Evolutionary conservation across 805 yeast species (phyloP), one percentile per base, ranked within the genome.

Genomic region (Candida dajiaensis): DNA sequence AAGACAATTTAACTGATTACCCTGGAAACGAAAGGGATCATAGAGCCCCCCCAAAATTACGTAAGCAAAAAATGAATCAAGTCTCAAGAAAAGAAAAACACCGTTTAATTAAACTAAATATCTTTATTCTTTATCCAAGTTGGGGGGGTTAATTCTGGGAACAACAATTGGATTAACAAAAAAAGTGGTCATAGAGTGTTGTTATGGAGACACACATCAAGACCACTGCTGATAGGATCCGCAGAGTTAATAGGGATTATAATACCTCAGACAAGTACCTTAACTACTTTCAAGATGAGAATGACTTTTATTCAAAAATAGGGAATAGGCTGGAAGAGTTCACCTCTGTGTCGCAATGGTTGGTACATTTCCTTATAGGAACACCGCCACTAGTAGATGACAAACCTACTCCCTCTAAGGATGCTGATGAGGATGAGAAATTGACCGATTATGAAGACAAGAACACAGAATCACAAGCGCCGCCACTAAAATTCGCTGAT

Each of bases 321-420:
- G 49, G 35, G 10, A 52, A 50, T 41, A 50, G 44, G 45, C 22
- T 44, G 6, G 58, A 55, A 19, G 56, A 52, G 10, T 43, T 55
- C 29, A 11, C 50, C 19, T 48, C 53, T 10, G 50, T 49, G 6
- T 45, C 56, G 2, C 49, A 41, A 20, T 51, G 25, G 20, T 38
- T 55, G 33, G 38, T 47, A 18, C 47, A 44, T 12, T 53, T 53
- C 25, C 42, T 55, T 6, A 46, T 43, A 2, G 44, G 46, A 4
- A 49, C 50, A 9, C 56, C 57, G 4, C 54, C 56, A 9, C 46
- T 47, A 18, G 40, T 28, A 11, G 28, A 33, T 9, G 16, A 6
- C 4, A 3, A 37, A n/a, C n/a, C n/a, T 4, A 21, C 43, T 18
- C 23, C 20, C 21, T 31, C n/a, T 13, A 31, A 25, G 15, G 6